These are phyloP conservation scores for Plasmodium billcollinsi DNA, from an alignment of 169 alveolate species.

Conservation along the genomic window DNA sequence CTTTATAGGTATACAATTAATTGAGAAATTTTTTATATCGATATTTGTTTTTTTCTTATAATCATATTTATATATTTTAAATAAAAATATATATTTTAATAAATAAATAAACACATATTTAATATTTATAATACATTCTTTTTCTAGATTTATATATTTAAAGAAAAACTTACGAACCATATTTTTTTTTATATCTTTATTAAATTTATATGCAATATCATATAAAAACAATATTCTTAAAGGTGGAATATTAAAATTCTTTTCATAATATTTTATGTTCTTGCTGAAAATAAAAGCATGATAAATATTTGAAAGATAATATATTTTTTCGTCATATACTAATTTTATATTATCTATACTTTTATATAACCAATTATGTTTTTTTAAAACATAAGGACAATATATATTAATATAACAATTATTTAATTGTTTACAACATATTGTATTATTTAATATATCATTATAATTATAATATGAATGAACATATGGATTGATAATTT, in stretches of 20 bases:
- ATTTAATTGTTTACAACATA: slow-evolving; percentile 5
- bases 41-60: slow-evolving; percentile 4
- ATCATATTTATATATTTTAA: slow-evolving; percentile 4
- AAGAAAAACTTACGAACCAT: slow-evolving; percentile 28
- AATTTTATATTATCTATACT: slow-evolving; percentile 17
- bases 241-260: slow-evolving; percentile 39
- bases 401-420: slow-evolving; percentile 33
- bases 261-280: slow-evolving; percentile 9
- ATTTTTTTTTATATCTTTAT: slow-evolving; percentile 12
- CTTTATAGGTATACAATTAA: slow-evolving; percentile 2
- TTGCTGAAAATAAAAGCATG: slow-evolving; percentile 30
- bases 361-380: slow-evolving; percentile 70
- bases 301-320: slow-evolving; percentile 37
- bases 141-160: slow-evolving; percentile 25
- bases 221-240: slow-evolving; percentile 37
- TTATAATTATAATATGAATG: slow-evolving; percentile 45
- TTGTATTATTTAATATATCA: slow-evolving; percentile 6
- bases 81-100: slow-evolving; percentile 40
- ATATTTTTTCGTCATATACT: slow-evolving; percentile 32
- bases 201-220: slow-evolving; percentile 35
- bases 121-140: slow-evolving; percentile 12
- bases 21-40: not conserved
- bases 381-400: slow-evolving; percentile 51
- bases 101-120: slow-evolving; percentile 26
- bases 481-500: slow-evolving; percentile 36